Evolutionary conservation across 257 asterid genomes (phyloP).

Genomic region (Eucommia ulmoides): DNA sequence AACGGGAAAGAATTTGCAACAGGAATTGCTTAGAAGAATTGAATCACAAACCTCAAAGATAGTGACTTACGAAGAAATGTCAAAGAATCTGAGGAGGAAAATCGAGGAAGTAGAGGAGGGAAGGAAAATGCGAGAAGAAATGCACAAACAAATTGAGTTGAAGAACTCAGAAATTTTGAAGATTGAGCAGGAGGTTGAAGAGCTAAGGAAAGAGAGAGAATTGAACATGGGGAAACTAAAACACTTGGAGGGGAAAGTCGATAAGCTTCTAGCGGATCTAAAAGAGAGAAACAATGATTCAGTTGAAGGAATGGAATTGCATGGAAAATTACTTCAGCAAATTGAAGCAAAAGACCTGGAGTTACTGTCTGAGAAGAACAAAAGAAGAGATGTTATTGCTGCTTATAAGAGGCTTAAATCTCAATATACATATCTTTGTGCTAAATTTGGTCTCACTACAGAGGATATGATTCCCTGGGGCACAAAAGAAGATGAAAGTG

Average conservation of each 20-base stretch:
- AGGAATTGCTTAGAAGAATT: constrained; percentile 31
- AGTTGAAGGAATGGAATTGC: constrained; percentile 56
- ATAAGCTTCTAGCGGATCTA: constrained; percentile 34
- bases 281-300: constrained; percentile 36
- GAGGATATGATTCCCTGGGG: constrained; percentile 29
- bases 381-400: constrained; percentile 18
- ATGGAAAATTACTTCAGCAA: constrained; percentile 51
- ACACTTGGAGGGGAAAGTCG: constrained; percentile 31
- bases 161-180: constrained; percentile 26
- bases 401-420: constrained; percentile 56
- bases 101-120: constrained; percentile 35
- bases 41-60: constrained; percentile 46
- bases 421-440: constrained; percentile 44
- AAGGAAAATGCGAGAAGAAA: constrained; percentile 30
- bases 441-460: constrained; percentile 29
- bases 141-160: constrained; percentile 32
- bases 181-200: constrained; percentile 39
- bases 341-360: constrained; percentile 60
- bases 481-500: constrained; percentile 33
- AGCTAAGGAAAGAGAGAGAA: constrained; percentile 45
- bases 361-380: constrained; percentile 43
- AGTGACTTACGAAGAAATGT: constrained; percentile 33
- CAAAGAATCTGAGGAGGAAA: constrained; percentile 31
- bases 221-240: constrained; percentile 37
- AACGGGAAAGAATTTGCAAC: constrained; percentile 33